phyloP scores from a whole-genome alignment of 2,329 filamentous ascomycete genomes.

The Lachnum nothofagi region DNA sequence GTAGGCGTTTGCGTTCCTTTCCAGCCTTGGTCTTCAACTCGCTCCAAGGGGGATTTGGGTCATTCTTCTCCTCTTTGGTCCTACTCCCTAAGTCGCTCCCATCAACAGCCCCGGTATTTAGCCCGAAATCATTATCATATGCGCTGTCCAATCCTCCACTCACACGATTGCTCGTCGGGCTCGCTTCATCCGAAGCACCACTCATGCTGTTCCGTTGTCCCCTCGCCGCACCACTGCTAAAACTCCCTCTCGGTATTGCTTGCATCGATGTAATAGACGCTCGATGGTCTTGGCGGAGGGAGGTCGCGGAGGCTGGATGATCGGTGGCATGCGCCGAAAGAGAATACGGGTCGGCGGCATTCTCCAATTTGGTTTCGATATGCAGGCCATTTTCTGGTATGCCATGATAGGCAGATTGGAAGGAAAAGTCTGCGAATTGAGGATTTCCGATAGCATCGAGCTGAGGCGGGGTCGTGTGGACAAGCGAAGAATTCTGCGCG shows the following conservation, averaged over 20 bases:
- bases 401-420: constrained; percentile 40
- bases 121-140: constrained; percentile 51
- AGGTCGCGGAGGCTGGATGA: constrained; percentile 22
- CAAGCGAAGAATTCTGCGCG: constrained; percentile 16
- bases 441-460: constrained; percentile 23
- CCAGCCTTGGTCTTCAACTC: constrained; percentile 87
- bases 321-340: constrained; percentile 19
- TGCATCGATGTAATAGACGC: constrained; percentile 23
- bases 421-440: constrained; percentile 51
- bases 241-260: constrained; percentile 19
- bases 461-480: constrained; percentile 22
- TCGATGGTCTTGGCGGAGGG: constrained; percentile 21
- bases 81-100: constrained; percentile 50
- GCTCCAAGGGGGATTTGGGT: constrained; percentile 64
- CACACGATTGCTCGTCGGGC: constrained; percentile 29
- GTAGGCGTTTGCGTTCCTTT: constrained; percentile 89
- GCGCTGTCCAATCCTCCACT: constrained; percentile 23
- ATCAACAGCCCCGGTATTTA: constrained; percentile 45
- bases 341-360: constrained; percentile 23
- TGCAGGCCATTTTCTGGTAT: constrained; percentile 38
- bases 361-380: constrained; percentile 30
- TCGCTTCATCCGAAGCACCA: constrained; percentile 32
- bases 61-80: constrained; percentile 53
- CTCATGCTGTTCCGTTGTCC: constrained; percentile 24
- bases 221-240: constrained; percentile 19